phyloP scores from a whole-genome alignment of 2,329 filamentous ascomycete species.

The Tolypocladium inflatum region DNA sequence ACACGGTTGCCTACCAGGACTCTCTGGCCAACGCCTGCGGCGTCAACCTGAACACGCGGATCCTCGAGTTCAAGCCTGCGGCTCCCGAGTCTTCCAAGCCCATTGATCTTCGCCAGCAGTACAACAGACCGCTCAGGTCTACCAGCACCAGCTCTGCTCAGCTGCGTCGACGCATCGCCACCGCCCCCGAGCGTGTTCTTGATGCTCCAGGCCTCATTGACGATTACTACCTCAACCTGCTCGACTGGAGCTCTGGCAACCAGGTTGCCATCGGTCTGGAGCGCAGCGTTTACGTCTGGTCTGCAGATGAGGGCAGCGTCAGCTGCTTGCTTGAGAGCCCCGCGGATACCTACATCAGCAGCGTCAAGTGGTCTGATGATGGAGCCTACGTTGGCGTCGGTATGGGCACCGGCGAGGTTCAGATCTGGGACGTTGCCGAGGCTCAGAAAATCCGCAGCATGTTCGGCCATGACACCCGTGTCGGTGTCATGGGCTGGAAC shows the following conservation, averaged over 20 bases:
- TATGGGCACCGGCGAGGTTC: slow-evolving; percentile 88
- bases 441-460: slow-evolving; percentile 94
- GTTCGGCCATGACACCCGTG: slow-evolving; percentile 93
- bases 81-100: slow-evolving; percentile 97
- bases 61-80: slow-evolving; percentile 96
- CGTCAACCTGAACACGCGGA: slow-evolving; percentile 86
- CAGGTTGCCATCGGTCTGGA: slow-evolving; percentile 97
- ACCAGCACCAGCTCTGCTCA: slow-evolving; percentile 67
- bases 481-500: slow-evolving; percentile 98
- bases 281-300: slow-evolving; percentile 97
- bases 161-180: slow-evolving; percentile 84
- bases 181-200: slow-evolving; percentile 88
- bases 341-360: slow-evolving; percentile 91
- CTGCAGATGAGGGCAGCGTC: slow-evolving; percentile 84
- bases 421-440: slow-evolving; percentile 98
- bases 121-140: slow-evolving; percentile 89
- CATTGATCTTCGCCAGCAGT: slow-evolving; percentile 93
- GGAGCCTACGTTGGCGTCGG: slow-evolving; percentile 94
- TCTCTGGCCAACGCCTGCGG: slow-evolving; percentile 86
- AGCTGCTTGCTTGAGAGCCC: slow-evolving; percentile 80
- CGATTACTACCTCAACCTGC: slow-evolving; percentile 97
- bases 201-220: slow-evolving; percentile 94
- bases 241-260: slow-evolving; percentile 97
- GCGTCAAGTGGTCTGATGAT: slow-evolving; percentile 97
- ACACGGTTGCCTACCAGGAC: slow-evolving; percentile 84